Percentiles rank a stretch among this genome's conserved stretches.
Evolutionary conservation across 169 alveolate species (phyloP).

Genomic region (Cryptosporidium bovis): DNA sequence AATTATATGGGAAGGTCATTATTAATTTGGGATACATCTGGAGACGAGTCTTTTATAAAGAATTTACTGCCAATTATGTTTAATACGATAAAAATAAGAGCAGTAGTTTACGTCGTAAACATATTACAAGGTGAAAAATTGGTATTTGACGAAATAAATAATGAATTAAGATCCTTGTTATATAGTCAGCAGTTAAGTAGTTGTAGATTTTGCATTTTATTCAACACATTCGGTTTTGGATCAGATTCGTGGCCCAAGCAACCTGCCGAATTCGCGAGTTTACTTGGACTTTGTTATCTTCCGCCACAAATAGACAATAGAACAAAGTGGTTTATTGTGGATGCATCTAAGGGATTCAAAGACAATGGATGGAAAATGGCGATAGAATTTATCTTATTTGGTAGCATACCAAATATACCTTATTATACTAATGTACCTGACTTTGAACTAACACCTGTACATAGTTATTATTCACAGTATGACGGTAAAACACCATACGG

Average conservation of each 20-base stretch:
- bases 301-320: slow-evolving; percentile 69
- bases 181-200: slow-evolving; percentile 41
- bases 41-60: slow-evolving; percentile 30
- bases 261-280: slow-evolving; percentile 48
- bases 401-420: slow-evolving; percentile 44
- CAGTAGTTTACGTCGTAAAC: slow-evolving; percentile 64
- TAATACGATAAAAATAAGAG: slow-evolving; percentile 46
- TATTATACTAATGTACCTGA: slow-evolving; percentile 67
- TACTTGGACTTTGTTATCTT: slow-evolving; percentile 58
- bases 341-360: slow-evolving; percentile 51
- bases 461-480: slow-evolving; percentile 43
- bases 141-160: slow-evolving; percentile 43
- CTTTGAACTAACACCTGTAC: slow-evolving; percentile 61
- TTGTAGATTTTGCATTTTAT: slow-evolving; percentile 50
- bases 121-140: slow-evolving; percentile 31
- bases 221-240: slow-evolving; percentile 54
- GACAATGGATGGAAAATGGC: slow-evolving; percentile 72
- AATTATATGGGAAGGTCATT: slow-evolving; percentile 7
- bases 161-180: slow-evolving; percentile 29
- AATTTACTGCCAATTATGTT: slow-evolving; percentile 47
- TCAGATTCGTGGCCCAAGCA: slow-evolving; percentile 63
- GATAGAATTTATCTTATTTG: slow-evolving; percentile 43
- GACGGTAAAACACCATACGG: slow-evolving; percentile 33
- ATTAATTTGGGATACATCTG: slow-evolving; percentile 59
- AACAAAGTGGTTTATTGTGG: slow-evolving; percentile 63